These are phyloP conservation scores for Davidsoniella virescens DNA, from an alignment of 2,329 filamentous ascomycete genomes.

Conservation along the genomic window DNA sequence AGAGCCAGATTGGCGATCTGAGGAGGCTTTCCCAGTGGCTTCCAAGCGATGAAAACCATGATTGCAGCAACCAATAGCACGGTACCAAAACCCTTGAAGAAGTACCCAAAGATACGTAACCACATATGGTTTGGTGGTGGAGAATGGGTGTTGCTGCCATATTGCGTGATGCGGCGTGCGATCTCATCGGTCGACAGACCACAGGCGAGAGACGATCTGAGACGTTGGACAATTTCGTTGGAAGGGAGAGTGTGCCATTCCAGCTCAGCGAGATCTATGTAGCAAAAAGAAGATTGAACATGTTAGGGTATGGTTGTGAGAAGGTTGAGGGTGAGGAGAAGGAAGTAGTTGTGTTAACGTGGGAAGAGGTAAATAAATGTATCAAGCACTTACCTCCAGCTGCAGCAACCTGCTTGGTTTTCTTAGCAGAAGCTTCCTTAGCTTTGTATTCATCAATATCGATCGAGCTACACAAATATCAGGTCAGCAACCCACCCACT, in stretches of 20 bases:
- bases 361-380: neutral
- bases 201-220: slow-evolving; percentile 36
- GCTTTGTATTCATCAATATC: slow-evolving; percentile 39
- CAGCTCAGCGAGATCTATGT: slow-evolving; percentile 40
- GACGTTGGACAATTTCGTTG: slow-evolving; percentile 41
- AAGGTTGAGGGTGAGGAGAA: neutral
- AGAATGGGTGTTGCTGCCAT: slow-evolving; percentile 52
- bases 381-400: neutral
- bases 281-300: neutral
- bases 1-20: slow-evolving; percentile 53
- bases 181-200: slow-evolving; percentile 47
- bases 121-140: slow-evolving; percentile 45
- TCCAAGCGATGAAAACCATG: slow-evolving; percentile 63
- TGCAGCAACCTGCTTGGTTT: slow-evolving; percentile 5
- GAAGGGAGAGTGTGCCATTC: slow-evolving; percentile 50
- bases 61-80: slow-evolving; percentile 53
- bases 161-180: slow-evolving; percentile 35
- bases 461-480: slow-evolving; percentile 25
- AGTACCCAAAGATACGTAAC: slow-evolving; percentile 38
- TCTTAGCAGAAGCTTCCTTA: slow-evolving; percentile 21
- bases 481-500: neutral
- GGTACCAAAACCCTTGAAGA: slow-evolving; percentile 62
- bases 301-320: neutral
- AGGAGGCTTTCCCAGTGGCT: slow-evolving; percentile 55
- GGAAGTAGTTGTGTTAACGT: neutral